Evolutionary conservation across 495 filamentous ascomycete genomes (phyloP).

Genomic region (Daldinia loculata): DNA sequence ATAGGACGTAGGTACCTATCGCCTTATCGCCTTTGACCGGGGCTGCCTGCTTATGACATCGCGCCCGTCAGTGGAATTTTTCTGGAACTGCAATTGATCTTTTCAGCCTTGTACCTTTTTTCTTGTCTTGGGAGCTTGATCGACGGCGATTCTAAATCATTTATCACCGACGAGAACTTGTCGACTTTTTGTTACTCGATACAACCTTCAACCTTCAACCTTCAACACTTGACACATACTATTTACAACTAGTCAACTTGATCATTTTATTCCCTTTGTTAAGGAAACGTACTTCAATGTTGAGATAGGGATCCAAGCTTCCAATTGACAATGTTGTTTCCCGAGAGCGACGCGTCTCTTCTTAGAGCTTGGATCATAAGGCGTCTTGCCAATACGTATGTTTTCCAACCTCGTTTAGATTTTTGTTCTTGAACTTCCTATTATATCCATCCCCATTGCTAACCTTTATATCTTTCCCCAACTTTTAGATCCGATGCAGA

Average conservation of each 20-base stretch:
- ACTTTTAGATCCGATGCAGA: conserved; percentile 85
- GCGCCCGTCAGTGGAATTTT: conserved; percentile 23
- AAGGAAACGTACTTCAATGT: conserved; percentile 7
- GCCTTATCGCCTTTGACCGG: neutral
- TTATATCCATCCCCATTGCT: conserved; percentile 15
- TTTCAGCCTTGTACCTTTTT: conserved; percentile 31
- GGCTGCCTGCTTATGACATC: conserved; percentile 11
- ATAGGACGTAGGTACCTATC: neutral
- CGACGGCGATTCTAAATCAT: conserved; percentile 22
- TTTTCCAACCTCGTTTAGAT: conserved; percentile 14
- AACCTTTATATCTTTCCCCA: conserved; percentile 20
- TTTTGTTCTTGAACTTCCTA: neutral
- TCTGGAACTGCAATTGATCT: conserved; percentile 25
- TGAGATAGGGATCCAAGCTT: neutral
- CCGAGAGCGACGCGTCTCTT: conserved; percentile 74
- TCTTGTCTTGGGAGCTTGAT: conserved; percentile 15
- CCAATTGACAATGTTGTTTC: conserved; percentile 71
- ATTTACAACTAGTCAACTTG: neutral
- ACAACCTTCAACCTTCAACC: neutral
- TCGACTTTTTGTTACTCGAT: neutral
- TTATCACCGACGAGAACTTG: neutral
- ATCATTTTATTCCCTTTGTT: neutral
- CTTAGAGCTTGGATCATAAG: conserved; percentile 92
- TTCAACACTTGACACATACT: neutral
- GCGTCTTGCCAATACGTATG: conserved; percentile 90